Base-by-base conservation (phyloP, 768 basidiomycete genomes). In the Serendipita sp. region DNA sequence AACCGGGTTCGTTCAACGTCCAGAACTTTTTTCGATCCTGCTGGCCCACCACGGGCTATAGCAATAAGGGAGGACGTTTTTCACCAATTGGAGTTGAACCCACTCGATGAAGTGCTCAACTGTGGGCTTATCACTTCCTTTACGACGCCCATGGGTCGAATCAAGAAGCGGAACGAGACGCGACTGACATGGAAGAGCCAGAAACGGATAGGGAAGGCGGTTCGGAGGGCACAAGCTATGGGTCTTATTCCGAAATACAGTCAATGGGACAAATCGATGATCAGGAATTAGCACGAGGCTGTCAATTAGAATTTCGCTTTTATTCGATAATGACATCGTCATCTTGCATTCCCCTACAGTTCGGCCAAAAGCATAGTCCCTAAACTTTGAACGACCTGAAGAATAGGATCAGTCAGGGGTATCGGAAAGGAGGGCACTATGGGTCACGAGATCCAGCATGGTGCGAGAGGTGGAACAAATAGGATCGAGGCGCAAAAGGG, bases 311-410 rank as follows among this genome's bases (percentile, higher is more conserved):
- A 50, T 50, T 50, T 50, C 48, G n/a, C 18, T 1, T 18, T 5
- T 50, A 50, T 50, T n/a, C 5, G 5, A 40, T 40, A 40, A 40
- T 40, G 40, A 40, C 40, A 40, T 13, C 6, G 13, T 50, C n/a
- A 1, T 8, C 48, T 18, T n/a, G 48, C n/a, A 50, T 37, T 23
- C 23, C 1, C 34, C 67, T 72, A 93, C 69, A 96, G 77, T 77
- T 97, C 93, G 64, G 91, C 91, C 67, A 96, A 79, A 66, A 97
- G 79, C 85, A 95, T 95, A 68, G 92, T 95, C 44, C 90, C 94
- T 67, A 97, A 75, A 71, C 88, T 94, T 76, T 96, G 94, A 46
- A 93, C 87, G 63, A 97, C 92, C 55, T 60, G 48, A 6, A 52
- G 48, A 60, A 60, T 60, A 27, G 8, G n/a, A 29, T 60, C 27